Conservation (phyloP, 768 basidiomycete species). For the Cystobasidium ongulense region DNA sequence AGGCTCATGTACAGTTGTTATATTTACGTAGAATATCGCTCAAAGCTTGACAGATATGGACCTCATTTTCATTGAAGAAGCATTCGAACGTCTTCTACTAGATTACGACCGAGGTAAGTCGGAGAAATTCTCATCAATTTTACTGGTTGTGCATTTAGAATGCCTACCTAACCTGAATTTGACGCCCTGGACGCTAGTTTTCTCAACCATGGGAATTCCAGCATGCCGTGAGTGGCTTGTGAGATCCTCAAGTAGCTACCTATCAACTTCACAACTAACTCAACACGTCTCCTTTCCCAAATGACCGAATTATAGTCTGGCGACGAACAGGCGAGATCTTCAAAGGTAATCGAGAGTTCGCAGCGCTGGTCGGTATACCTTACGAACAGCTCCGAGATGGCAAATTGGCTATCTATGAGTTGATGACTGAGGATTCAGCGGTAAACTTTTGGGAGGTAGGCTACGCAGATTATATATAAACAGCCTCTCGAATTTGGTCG, state of each 20-base stretch:
- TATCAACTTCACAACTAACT: background rate
- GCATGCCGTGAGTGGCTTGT: conserved; percentile 58
- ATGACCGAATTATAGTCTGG: conserved; percentile 53
- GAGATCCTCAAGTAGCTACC: background rate
- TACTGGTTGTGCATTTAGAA: background rate
- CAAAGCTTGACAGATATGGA: conserved; percentile 82
- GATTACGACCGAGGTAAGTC: conserved; percentile 74
- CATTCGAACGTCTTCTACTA: conserved; percentile 84
- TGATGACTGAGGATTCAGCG: conserved; percentile 94
- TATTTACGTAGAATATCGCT: conserved; percentile 50
- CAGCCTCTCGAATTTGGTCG: background rate
- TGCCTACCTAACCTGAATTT: background rate
- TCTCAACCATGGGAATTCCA: conserved; percentile 91
- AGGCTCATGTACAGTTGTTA: background rate
- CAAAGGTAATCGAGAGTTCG: conserved; percentile 94
- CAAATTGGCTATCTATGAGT: conserved; percentile 87
- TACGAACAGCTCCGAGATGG: conserved; percentile 87
- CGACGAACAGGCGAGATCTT: conserved; percentile 95
- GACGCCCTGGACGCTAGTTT: conserved; percentile 49
- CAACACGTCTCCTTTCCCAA: background rate
- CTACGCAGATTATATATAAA: no score
- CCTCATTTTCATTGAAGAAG: conserved; percentile 94
- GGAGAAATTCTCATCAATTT: background rate
- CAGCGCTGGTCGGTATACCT: conserved; percentile 77
- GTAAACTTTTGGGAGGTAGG: conserved; percentile 95